phyloP scores from a whole-genome alignment of 139 green algal species.

The Chlorella sp. region DNA sequence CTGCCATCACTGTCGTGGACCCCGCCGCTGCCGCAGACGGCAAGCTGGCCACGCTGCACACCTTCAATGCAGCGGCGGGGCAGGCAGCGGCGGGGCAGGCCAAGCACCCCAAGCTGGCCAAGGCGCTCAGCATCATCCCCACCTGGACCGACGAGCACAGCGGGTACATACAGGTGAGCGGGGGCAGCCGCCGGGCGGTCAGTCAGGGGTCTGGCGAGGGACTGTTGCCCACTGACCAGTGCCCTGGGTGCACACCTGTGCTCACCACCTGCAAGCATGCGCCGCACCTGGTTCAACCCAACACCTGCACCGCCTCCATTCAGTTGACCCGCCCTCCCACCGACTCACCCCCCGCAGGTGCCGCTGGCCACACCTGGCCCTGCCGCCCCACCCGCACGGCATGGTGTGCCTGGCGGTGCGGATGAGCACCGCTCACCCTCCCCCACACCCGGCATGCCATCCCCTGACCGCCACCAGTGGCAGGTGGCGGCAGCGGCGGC shows the following conservation, averaged over 20 bases:
- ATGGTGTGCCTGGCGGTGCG: background rate
- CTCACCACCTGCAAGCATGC: background rate
- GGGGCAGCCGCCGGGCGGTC: too few species aligned
- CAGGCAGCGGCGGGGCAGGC: background rate
- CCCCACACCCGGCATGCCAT: background rate
- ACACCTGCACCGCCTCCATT: too few species aligned
- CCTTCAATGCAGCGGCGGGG: background rate
- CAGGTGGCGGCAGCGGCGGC: constrained; percentile 26
- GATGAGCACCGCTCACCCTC: constrained; percentile 33
- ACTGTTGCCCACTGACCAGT: too few species aligned
- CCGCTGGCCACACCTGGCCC: background rate
- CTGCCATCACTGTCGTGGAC: background rate
- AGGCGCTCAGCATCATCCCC: background rate
- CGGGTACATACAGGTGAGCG: constrained; percentile 23
- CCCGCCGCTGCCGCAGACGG: background rate
- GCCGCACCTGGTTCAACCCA: too few species aligned
- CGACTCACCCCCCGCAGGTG: background rate
- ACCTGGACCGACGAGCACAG: background rate
- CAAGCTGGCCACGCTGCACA: constrained; percentile 7
- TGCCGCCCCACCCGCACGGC: too few species aligned
- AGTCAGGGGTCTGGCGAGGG: too few species aligned
- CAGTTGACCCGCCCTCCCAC: too few species aligned
- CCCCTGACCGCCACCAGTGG: constrained; percentile 29
- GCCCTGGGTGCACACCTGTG: too few species aligned
- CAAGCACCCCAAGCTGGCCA: background rate